These are phyloP conservation scores for Crataegus laevigata DNA, from an alignment of 306 rosid species.

Conservation along the genomic window DNA sequence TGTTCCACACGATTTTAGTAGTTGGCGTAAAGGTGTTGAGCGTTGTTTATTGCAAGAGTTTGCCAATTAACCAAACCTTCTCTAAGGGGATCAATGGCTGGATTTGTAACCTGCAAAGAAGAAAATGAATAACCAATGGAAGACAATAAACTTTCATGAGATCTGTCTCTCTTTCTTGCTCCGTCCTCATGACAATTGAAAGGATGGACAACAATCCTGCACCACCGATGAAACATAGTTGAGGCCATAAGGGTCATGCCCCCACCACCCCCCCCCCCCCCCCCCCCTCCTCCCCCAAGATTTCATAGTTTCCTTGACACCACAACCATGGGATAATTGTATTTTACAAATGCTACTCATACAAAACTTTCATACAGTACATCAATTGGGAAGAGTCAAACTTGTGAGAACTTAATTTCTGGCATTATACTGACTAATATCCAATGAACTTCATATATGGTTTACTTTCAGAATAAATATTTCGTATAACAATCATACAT, in stretches of 20 bases:
- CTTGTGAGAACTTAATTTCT: background rate
- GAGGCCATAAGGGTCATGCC: no score
- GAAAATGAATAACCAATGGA: background rate
- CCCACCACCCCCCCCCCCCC: no score
- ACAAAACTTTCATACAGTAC: background rate
- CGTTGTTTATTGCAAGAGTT: no score
- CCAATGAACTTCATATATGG: background rate
- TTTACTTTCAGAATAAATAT: background rate
- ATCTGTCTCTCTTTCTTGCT: background rate
- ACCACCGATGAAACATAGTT: no score
- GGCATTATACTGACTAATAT: background rate
- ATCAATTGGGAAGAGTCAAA: background rate
- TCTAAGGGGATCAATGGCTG: slow-evolving; percentile 98
- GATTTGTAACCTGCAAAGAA: slow-evolving; percentile 80
- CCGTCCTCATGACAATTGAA: no score
- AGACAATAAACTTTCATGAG: background rate
- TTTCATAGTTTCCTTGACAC: background rate
- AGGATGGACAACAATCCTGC: no score
- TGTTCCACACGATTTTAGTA: no score
- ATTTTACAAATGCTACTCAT: background rate
- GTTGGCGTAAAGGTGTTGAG: no score
- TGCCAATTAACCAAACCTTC: slow-evolving; percentile 98
- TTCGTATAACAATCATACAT: background rate
- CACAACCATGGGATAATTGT: background rate
- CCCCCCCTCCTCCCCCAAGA: background rate